A percentile compares a stretch with the other conserved stretches of the same genome.
phyloP scores from a whole-genome alignment of 768 basidiomycete species.

The Trametes elegans region DNA sequence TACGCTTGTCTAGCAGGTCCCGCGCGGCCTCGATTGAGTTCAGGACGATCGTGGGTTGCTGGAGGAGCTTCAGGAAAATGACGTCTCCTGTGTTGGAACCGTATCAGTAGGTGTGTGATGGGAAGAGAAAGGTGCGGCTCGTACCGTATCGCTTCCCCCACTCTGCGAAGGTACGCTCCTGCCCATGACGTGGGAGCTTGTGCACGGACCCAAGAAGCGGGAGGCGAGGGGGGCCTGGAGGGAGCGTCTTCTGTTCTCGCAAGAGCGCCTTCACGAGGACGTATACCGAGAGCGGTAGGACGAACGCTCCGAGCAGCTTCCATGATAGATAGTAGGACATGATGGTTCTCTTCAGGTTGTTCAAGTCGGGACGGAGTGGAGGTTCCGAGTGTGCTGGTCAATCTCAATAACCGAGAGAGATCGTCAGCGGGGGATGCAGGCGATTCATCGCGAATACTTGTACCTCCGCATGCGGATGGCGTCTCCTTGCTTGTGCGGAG shows the following conservation, averaged over 20 bases:
- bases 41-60: conserved; percentile 23
- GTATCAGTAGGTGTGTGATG: not conserved
- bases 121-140: not conserved
- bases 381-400: too few relatives aligned
- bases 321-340: too few relatives aligned
- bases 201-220: conserved; percentile 20
- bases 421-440: too few relatives aligned
- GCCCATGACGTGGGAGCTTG: conserved; percentile 11
- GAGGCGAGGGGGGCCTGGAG: conserved; percentile 18
- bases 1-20: conserved; percentile 31
- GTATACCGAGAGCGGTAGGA: too few relatives aligned
- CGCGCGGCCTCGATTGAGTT: conserved; percentile 23
- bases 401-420: too few relatives aligned
- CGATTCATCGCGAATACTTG: too few relatives aligned
- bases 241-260: conserved; percentile 5
- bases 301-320: not conserved
- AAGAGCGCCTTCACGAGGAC: too few relatives aligned
- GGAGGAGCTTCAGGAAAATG: conserved; percentile 16
- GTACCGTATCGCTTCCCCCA: conserved; percentile 18
- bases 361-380: too few relatives aligned
- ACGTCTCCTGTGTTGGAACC: conserved; percentile 14
- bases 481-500: too few relatives aligned
- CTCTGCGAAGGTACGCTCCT: conserved; percentile 5
- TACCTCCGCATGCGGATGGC: too few relatives aligned
- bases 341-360: too few relatives aligned